Base-by-base conservation (phyloP, 306 rosid species). In the Echinosophora koreensis region DNA sequence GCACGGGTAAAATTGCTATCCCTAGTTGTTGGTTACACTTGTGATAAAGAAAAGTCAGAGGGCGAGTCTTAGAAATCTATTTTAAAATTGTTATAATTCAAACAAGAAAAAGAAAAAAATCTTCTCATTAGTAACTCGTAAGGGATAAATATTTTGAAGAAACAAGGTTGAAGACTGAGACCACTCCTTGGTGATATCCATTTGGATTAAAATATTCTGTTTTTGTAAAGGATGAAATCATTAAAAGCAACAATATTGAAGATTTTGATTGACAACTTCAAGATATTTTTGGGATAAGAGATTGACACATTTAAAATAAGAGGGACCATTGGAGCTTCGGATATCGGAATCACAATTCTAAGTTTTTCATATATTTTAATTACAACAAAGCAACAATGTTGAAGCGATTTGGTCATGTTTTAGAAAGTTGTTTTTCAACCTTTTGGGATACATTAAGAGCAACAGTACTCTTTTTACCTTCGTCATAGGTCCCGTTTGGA, bases 211-310 rank as follows among this genome's bases (percentile, higher is more conserved):
- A 22, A 22, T 57, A 77, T 37, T 42, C 15, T 15, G 39, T 54
- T 4, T 55, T 13, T 16, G 22, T 22, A 8, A 22, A 49, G 22
- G 12, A 27, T 12, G 39, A 34, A 34, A 16, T 35, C 14, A 0
- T 49, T 44, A 30, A 34, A 52, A 47, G 52, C 1, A 37, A 58
- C 76, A 12, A 17, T 56, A 69, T 65, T 34, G 54, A 66, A 46
- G 32, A 35, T 17, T 52, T 30, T 65, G 57, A 58, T 74, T 74
- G 80, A 66, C 49, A 80, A 37, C 14, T 46, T 57, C 68, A 28
- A 66, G 12, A 42, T 28, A 65, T 28, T 44, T 0, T 13, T 32
- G 32, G 6, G 16, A 66, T 47, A 78, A 27, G 32, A 47, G 64
- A 49, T 58, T 46, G 13, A 6, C 27, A 42, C 38, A 3, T 56